These are phyloP conservation scores for Fraxinus greggii DNA, from an alignment of 305 asterid species.

Conservation along the genomic window DNA sequence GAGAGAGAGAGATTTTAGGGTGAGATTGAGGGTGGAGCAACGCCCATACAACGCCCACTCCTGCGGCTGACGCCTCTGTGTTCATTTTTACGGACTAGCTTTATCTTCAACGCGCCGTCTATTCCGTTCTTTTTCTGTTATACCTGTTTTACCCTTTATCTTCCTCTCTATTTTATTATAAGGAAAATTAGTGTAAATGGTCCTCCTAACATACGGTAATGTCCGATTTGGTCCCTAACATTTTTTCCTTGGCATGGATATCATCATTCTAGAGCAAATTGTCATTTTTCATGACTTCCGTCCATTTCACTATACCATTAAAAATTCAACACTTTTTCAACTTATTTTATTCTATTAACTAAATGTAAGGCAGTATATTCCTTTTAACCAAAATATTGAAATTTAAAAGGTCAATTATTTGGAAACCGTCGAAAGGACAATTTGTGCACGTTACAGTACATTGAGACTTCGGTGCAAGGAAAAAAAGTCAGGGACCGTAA, in stretches of 20 bases:
- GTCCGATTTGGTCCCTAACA: not conserved
- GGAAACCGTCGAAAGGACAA: not conserved
- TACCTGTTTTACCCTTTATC: conserved; percentile 2
- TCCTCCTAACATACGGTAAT: not conserved
- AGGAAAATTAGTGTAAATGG: not conserved
- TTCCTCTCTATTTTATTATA: not conserved
- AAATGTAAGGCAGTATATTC: not conserved
- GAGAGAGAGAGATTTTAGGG: not conserved
- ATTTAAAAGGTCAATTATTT: not conserved
- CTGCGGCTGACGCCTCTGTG: not conserved
- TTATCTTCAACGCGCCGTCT: not conserved
- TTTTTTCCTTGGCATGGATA: not conserved
- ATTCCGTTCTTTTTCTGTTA: not conserved
- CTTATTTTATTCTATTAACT: not conserved
- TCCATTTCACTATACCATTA: not conserved
- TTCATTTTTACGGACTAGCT: not conserved
- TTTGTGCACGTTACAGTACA: not conserved
- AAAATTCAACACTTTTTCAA: not conserved
- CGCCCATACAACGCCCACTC: not conserved
- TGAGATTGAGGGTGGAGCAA: not conserved
- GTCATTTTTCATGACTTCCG: not conserved
- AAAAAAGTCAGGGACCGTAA: not conserved
- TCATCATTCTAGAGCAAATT: not conserved
- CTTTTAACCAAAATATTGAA: not conserved
- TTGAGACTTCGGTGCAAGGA: not conserved